phyloP scores from a whole-genome alignment of 805 yeast genomes.

The Barnettozyma populi region DNA sequence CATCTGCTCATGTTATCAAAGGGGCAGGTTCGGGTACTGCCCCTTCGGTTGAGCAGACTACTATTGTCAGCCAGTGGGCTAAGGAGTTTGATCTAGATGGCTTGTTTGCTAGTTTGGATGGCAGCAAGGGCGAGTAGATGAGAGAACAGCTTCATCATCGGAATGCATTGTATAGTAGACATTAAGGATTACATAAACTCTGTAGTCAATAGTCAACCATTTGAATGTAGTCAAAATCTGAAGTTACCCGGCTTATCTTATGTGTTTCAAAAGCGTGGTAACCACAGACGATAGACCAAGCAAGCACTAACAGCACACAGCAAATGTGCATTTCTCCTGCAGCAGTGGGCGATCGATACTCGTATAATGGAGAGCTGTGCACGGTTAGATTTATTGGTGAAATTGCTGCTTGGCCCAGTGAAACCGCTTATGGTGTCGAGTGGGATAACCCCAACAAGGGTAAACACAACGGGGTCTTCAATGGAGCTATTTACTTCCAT shows the following conservation, averaged over 20 bases:
- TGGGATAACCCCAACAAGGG: conserved; percentile 78
- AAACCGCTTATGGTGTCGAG: conserved; percentile 67
- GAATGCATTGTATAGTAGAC: conserved; percentile 1
- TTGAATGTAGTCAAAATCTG: too few species aligned
- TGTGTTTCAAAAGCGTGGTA: not conserved
- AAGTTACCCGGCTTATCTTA: not conserved
- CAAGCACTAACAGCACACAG: not conserved
- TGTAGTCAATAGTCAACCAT: not conserved
- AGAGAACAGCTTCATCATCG: conserved; percentile 2
- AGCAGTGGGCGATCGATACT: conserved; percentile 27
- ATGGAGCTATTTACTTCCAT: conserved; percentile 52
- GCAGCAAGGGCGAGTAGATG: conserved; percentile 22
- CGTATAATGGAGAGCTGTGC: conserved; percentile 42
- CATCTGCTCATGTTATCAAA: conserved; percentile 22
- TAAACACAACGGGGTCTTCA: conserved; percentile 58
- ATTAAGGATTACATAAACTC: not conserved
- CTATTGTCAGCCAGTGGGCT: conserved; percentile 87
- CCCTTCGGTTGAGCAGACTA: conserved; percentile 46
- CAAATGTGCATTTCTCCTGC: not conserved
- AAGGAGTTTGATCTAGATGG: conserved; percentile 91
- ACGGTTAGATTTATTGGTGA: conserved; percentile 60
- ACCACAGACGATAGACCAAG: not conserved
- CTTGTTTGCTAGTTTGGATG: conserved; percentile 45
- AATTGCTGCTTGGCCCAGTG: conserved; percentile 57
- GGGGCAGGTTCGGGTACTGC: conserved; percentile 28